Evolutionary conservation across 495 filamentous ascomycete genomes (phyloP), one percentile per base, ranked within the genome.

Genomic region (Massariosphaeria phaeospora): DNA sequence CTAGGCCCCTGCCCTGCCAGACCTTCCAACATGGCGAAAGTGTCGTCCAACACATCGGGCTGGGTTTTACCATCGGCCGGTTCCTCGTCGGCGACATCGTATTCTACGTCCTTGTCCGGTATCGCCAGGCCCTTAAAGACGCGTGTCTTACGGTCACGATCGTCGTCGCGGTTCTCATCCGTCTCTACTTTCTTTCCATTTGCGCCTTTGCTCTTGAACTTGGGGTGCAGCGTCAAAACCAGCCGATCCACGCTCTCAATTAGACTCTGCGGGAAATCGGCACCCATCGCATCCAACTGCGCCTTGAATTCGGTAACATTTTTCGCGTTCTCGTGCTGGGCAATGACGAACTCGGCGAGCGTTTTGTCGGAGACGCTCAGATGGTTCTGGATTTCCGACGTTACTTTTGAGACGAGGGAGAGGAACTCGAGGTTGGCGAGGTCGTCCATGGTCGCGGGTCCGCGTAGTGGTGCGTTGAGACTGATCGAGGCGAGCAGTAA

Each of bases 321-420:
- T 15, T 70, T 72, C 73, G 83, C 88, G 82, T 90, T 81, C 63
- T 85, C 66, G 62, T 95, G 88, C 61, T 94, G 87, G 55, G 84
- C 87, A 61, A 98, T 96, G 50, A 97, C 79, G 67, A 94, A 98
- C 69, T 97, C 93, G 44, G 93, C 90, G 15, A 97, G 75, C 1
- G 89, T 95, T 73, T 95, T 96, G 67, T 98, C 91, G 69, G 76
- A 86, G 64, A 96, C 84, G 27, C 91, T 89, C 48, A 98, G 71
- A 72, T 98, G 87, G 70, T 98, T 98, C 61, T 89, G 84, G 36
- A 97, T 75, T 73, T 98, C 93, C 26, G 84, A 89, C 30, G 89
- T 95, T 61, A 98, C 88, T 70, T 91, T 95, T 39, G 88, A 91
- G 56, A 97, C 90, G 52, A 98, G 81, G 57, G 89, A 94, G 54